These are phyloP conservation scores for Trichoderma lentiforme DNA, from an alignment of 2,329 filamentous ascomycete species.

Conservation along the genomic window DNA sequence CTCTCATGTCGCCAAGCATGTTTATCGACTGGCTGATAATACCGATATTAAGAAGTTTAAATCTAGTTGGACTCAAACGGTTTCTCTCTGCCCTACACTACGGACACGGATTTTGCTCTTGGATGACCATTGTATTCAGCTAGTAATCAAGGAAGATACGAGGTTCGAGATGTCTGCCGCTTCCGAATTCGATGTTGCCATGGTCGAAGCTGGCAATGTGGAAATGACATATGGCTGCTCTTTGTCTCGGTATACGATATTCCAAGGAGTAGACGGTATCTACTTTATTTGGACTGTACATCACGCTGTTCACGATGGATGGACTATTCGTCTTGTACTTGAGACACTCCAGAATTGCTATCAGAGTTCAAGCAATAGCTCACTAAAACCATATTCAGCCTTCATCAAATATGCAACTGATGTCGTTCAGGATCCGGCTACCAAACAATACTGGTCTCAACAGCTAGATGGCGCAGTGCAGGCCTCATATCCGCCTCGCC, in stretches of 20 bases:
- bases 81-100: background rate
- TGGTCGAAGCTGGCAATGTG: background rate
- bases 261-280: background rate
- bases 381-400: background rate
- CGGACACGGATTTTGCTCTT: constrained; percentile 16
- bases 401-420: constrained; percentile 3
- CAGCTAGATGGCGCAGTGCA: constrained; percentile 17
- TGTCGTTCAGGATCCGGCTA: constrained; percentile 4
- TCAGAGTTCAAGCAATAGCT: background rate
- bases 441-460: constrained; percentile 18
- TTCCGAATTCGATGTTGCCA: background rate
- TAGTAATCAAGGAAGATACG: constrained; percentile 16
- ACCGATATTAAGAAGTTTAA: constrained; percentile 26
- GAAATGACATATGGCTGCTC: constrained; percentile 6
- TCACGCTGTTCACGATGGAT: constrained; percentile 31
- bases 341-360: constrained; percentile 17
- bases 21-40: constrained; percentile 30
- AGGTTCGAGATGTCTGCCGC: background rate
- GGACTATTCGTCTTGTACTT: constrained; percentile 23
- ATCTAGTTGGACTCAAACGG: constrained; percentile 25
- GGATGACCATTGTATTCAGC: constrained; percentile 11
- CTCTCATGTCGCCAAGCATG: constrained; percentile 20
- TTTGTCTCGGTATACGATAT: background rate
- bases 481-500: constrained; percentile 15
- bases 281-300: constrained; percentile 27